phyloP scores from a whole-genome alignment of 768 basidiomycete species.

The Cystobasidium tubakii region DNA sequence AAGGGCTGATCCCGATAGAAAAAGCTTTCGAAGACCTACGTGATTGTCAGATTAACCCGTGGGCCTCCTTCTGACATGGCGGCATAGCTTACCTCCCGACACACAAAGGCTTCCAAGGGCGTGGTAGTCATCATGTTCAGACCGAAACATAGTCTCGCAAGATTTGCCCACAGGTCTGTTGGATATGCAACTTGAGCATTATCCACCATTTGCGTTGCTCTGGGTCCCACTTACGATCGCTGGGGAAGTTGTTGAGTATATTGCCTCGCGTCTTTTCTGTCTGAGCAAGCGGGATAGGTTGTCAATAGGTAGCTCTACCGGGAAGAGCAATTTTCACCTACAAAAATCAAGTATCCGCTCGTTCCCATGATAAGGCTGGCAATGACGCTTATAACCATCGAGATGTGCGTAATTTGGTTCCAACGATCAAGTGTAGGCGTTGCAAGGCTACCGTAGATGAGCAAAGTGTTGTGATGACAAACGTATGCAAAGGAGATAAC shows the following conservation, averaged over 20 bases:
- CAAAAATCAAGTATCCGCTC: constrained; percentile 60
- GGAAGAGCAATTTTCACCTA: constrained; percentile 37
- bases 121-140: constrained; percentile 86
- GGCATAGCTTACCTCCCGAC: constrained; percentile 69
- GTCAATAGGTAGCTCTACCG: constrained; percentile 58
- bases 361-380: constrained; percentile 79
- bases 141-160: constrained; percentile 72
- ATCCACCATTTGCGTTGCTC: neutral
- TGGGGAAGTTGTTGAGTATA: constrained; percentile 87
- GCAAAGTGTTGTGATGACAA: constrained; percentile 93
- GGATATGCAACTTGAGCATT: constrained; percentile 26
- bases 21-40: constrained; percentile 90
- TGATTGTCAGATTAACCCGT: no score
- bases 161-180: constrained; percentile 76
- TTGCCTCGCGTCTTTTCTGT: constrained; percentile 82
- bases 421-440: constrained; percentile 94
- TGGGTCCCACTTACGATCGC: constrained; percentile 48
- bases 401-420: constrained; percentile 83
- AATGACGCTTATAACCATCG: constrained; percentile 63
- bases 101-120: constrained; percentile 87
- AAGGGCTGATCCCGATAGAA: constrained; percentile 87
- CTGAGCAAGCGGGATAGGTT: neutral
- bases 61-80: no score
- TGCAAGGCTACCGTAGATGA: constrained; percentile 87
- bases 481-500: constrained; percentile 92